phyloP scores from a whole-genome alignment of 2,329 filamentous ascomycete species.

The Phialophora tarda region DNA sequence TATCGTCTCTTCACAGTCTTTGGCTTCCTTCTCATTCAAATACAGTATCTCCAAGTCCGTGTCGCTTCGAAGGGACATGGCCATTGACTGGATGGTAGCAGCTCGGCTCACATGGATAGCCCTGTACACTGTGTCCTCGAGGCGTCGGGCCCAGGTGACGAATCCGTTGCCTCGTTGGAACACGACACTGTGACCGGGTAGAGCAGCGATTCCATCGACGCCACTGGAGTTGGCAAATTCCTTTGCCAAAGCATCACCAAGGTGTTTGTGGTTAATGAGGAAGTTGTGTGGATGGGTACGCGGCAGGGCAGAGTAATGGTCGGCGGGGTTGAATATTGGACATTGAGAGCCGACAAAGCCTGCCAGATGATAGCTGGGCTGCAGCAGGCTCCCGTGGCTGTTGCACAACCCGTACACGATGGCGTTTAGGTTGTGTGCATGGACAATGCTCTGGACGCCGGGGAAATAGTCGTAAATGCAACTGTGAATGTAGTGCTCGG shows the following conservation, averaged over 20 bases:
- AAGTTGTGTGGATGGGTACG: constrained; percentile 44
- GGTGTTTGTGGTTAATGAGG: constrained; percentile 46
- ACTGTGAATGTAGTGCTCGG: constrained; percentile 55
- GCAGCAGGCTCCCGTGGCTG: constrained; percentile 41
- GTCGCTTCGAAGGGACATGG: constrained; percentile 38
- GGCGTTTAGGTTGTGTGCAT: constrained; percentile 53
- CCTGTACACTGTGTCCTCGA: constrained; percentile 50
- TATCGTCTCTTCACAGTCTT: constrained; percentile 21
- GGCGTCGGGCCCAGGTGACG: constrained; percentile 47
- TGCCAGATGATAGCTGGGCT: constrained; percentile 52
- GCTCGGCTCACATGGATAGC: constrained; percentile 53
- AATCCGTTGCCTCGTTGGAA: constrained; percentile 56
- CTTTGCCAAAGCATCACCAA: constrained; percentile 46
- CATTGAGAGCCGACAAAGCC: constrained; percentile 50
- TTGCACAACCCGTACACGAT: constrained; percentile 48
- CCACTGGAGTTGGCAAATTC: constrained; percentile 38
- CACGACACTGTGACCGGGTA: constrained; percentile 44
- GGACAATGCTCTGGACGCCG: constrained; percentile 49
- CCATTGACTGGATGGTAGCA: constrained; percentile 49
- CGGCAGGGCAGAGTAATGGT: constrained; percentile 36
- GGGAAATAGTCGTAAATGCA: constrained; percentile 53
- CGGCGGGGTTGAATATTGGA: constrained; percentile 45
- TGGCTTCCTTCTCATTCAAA: constrained; percentile 23
- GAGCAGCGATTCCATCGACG: constrained; percentile 22
- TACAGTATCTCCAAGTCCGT: constrained; percentile 19